Conservation (phyloP, 2,329 filamentous ascomycete species). For the Aspergillus phoenicis region DNA sequence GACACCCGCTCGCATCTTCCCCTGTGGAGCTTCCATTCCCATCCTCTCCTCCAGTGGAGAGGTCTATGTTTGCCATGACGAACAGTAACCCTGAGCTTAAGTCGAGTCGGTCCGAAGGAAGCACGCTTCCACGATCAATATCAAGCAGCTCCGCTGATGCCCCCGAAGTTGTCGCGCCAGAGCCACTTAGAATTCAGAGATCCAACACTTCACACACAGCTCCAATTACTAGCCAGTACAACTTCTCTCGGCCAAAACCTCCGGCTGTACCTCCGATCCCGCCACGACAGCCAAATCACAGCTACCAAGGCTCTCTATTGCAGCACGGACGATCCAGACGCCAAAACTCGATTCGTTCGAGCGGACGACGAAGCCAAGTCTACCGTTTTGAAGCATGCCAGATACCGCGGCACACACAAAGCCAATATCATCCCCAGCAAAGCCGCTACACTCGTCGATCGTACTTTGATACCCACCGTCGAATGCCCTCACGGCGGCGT, state of each 20-base stretch:
- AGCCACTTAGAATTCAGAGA: slow-evolving; percentile 29
- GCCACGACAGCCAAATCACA: slow-evolving; percentile 9
- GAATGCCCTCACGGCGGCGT: slow-evolving; percentile 27
- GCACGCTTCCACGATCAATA: slow-evolving; percentile 26
- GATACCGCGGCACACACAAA: slow-evolving; percentile 32
- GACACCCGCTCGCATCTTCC: slow-evolving; percentile 5
- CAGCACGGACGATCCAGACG: slow-evolving; percentile 14
- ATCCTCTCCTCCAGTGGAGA: background rate
- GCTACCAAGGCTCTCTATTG: slow-evolving; percentile 12
- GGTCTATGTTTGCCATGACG: background rate
- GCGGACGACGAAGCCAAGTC: slow-evolving; percentile 17
- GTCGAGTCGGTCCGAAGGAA: background rate
- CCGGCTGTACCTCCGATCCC: slow-evolving; percentile 21
- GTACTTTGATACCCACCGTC: slow-evolving; percentile 25
- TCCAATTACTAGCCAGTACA: slow-evolving; percentile 21
- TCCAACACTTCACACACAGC: slow-evolving; percentile 26
- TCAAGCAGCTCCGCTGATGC: slow-evolving; percentile 40
- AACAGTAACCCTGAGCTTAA: background rate
- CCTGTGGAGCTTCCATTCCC: background rate
- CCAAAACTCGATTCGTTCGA: slow-evolving; percentile 18
- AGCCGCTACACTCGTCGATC: slow-evolving; percentile 27
- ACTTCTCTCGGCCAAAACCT: slow-evolving; percentile 31
- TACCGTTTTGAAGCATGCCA: slow-evolving; percentile 32
- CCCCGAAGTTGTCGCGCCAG: slow-evolving; percentile 35
- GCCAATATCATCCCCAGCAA: slow-evolving; percentile 29